Base-by-base conservation (phyloP, 2,329 filamentous ascomycete genomes). In the Neofusicoccum sp. region DNA sequence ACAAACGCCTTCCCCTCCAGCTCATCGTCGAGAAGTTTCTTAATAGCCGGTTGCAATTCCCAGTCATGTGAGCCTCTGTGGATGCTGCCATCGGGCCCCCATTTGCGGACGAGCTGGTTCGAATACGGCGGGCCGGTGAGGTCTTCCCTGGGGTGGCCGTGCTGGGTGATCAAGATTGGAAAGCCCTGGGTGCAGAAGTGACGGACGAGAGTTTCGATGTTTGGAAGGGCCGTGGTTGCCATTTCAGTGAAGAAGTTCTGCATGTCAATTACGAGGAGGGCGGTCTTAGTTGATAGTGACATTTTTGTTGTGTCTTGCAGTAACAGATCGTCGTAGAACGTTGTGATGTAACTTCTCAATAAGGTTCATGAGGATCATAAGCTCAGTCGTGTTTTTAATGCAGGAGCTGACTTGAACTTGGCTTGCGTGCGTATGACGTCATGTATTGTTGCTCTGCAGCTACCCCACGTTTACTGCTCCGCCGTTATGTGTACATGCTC, bases 241-340 rank as follows among this genome's bases (percentile, higher is more conserved):
- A 79, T 78, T 11, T 68, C 60, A 28, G 68, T 61, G 67, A 79
- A 80, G 66, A 69, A 64, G 52, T 69, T 67, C 67, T 79, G 77
- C 76, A 79, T 78, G 68, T 79, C 78, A 63, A 79, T 69, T 8
- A 79, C 70, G 3, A 79, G 72, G 31, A 80, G 71, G 7, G 75
- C 77, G 6, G 77, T 76, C 41, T 41, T 29, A 12, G 22, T 22
- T 9, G 48, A 9, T 11, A 28, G 22, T 12, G 28, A 12, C 29
- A 34, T 36, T 52, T 2, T 43, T 43, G 39, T 36, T 4, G 47
- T 49, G 31, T 33, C n/a, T n/a, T n/a, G n/a, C n/a, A n/a, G n/a
- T n/a, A n/a, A n/a, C n/a, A n/a, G n/a, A n/a, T n/a, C n/a, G n/a
- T n/a, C n/a, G n/a, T n/a, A n/a, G n/a, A n/a, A n/a, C n/a, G n/a